phyloP scores from a whole-genome alignment of 2,329 filamentous ascomycete genomes.

The Pseudodiploospora longispora region DNA sequence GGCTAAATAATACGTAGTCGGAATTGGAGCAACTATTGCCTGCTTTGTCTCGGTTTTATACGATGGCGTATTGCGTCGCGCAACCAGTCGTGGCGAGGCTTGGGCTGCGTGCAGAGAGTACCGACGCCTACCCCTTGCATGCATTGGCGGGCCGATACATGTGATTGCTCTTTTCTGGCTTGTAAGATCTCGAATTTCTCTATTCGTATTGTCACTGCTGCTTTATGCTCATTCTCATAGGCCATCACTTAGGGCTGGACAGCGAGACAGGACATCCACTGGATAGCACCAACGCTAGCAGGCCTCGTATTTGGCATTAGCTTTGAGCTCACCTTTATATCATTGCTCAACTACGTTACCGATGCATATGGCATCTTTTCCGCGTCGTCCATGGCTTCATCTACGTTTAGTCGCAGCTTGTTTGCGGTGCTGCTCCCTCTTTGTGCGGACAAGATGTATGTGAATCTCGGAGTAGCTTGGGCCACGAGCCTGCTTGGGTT shows the following conservation, averaged over 20 bases:
- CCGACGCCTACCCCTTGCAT: conserved; percentile 48
- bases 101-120: conserved; percentile 45
- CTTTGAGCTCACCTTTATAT: conserved; percentile 7
- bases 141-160: conserved; percentile 38
- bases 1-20: not conserved
- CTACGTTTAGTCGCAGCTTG: conserved; percentile 34
- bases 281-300: conserved; percentile 9
- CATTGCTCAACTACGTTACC: conserved; percentile 9
- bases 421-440: conserved; percentile 48
- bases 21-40: conserved; percentile 5
- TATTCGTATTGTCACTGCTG: too few species aligned
- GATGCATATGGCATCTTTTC: conserved; percentile 8
- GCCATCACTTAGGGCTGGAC: conserved; percentile 5
- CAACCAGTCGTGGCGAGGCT: conserved; percentile 20
- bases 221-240: too few species aligned
- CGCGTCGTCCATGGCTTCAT: conserved; percentile 8
- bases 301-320: conserved; percentile 8
- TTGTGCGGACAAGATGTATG: conserved; percentile 11
- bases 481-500: conserved; percentile 11
- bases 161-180: conserved; percentile 12
- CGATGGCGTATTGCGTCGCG: not conserved
- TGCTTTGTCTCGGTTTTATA: conserved; percentile 3
- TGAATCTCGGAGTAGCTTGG: conserved; percentile 10
- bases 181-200: not conserved
- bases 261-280: conserved; percentile 5